Base-by-base conservation (phyloP, 2,329 filamentous ascomycete genomes). In the Penicillium occitanis region DNA sequence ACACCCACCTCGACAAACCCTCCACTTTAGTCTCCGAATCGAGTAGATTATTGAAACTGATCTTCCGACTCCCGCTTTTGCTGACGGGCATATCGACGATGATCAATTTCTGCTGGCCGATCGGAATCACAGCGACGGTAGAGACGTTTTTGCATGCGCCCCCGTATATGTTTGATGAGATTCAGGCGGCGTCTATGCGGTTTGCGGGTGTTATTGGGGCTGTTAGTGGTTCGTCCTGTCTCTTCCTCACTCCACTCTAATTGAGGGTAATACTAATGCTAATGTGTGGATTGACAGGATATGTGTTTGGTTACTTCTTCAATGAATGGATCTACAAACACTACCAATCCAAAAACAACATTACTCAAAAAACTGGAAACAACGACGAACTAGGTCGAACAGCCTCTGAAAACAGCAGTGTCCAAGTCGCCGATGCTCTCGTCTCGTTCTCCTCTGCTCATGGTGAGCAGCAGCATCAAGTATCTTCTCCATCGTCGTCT, bases 21-120 rank as follows among this genome's bases (percentile, higher is more conserved):
- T 40, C 66, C 0, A 76, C 74, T 0, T 46, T 78, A 6, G 40
- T 58, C 7, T 65, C 70, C 33, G 75, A 73, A 69, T 71, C 68
- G 40, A 70, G 68, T 44, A 71, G 51, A 6, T 58, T 76, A 22
- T 66, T 70, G 1, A 22, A 71, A 8, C 71, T 75, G 62, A 70
- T 77, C 8, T 75, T 78, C 68, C 74, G 75, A 59, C 67, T 74
- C 14, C 73, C 74, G 0, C 63, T 77, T 28, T 62, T 77, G 1
- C 66, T 76, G 62, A 74, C 71, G 6, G 70, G 67, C 19, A 57
- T 78, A 40, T 70, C 74, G 14, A 73, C 72, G n/a, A 70, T 78
- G 71, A 73, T 78, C 14, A 77, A 73, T 28, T 78, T 77, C 62
- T 76, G 72, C 48, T 79, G 76, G 77, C 76, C 77, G 0, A 78